A percentile compares a stretch with the other conserved stretches of the same genome.
phyloP scores from a whole-genome alignment of 192 early-diverging fungal species.

The Coemansia furcata region DNA sequence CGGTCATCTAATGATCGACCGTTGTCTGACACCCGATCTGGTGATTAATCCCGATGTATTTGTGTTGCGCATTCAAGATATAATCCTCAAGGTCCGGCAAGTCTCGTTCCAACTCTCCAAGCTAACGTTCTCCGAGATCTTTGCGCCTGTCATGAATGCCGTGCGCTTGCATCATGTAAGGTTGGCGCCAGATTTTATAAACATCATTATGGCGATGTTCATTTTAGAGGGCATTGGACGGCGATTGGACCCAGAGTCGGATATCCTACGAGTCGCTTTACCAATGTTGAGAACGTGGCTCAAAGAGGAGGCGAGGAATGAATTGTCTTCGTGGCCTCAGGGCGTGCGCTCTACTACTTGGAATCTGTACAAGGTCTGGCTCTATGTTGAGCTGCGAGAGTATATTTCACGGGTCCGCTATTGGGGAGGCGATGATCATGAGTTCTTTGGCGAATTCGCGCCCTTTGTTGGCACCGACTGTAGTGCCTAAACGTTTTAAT shows the following conservation, averaged over 20 bases:
- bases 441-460: conserved; percentile 47
- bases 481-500: neutral
- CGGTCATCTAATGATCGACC: conserved; percentile 83
- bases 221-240: conserved; percentile 94
- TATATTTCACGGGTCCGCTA: conserved; percentile 35
- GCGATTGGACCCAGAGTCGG: conserved; percentile 84
- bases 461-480: conserved; percentile 46
- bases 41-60: conserved; percentile 77
- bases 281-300: conserved; percentile 66
- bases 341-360: conserved; percentile 11
- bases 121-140: conserved; percentile 77
- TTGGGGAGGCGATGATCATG: conserved; percentile 47
- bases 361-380: conserved; percentile 45
- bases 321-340: conserved; percentile 17
- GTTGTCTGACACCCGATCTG: conserved; percentile 69
- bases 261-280: conserved; percentile 79
- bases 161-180: conserved; percentile 91
- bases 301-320: conserved; percentile 31
- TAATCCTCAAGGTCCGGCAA: conserved; percentile 69
- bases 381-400: conserved; percentile 48
- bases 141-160: conserved; percentile 78
- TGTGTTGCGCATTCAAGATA: conserved; percentile 74
- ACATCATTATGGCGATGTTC: conserved; percentile 87
- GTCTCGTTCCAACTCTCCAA: conserved; percentile 74
- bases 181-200: conserved; percentile 93